These are phyloP conservation scores for Spinacia oleracea DNA, from an alignment of 179 eudicot genomes.

Conservation along the genomic window DNA sequence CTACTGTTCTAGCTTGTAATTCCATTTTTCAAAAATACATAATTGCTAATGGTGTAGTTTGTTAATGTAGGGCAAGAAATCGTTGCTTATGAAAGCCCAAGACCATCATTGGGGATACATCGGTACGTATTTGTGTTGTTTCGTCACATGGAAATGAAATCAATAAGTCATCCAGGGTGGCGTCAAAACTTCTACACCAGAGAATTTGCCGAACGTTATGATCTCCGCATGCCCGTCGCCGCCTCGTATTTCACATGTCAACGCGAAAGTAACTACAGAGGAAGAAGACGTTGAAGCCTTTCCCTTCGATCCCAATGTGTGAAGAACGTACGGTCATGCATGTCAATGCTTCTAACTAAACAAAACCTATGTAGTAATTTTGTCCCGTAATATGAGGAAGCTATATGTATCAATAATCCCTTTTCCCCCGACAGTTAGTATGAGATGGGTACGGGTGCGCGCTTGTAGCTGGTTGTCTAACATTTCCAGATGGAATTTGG, in stretches of 20 bases:
- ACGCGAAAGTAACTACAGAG: slow-evolving; percentile 21
- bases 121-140: slow-evolving; percentile 25
- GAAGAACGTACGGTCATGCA: no score
- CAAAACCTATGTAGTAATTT: no score
- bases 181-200: slow-evolving; percentile 36
- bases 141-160: slow-evolving; percentile 21
- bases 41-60: background rate
- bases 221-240: slow-evolving; percentile 26
- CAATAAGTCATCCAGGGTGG: slow-evolving; percentile 26
- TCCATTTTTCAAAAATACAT: no score
- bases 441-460: no score
- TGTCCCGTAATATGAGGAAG: no score
- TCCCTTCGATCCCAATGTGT: no score
- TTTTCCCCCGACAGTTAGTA: no score
- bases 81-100: slow-evolving; percentile 29
- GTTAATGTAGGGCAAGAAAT: slow-evolving; percentile 28
- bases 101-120: slow-evolving; percentile 31
- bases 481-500: no score
- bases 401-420: no score
- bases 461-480: no score
- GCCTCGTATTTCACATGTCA: slow-evolving; percentile 31
- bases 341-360: no score
- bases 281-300: slow-evolving; percentile 13
- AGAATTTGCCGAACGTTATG: slow-evolving; percentile 29
- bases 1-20: no score